Conservation (phyloP, 1,139 yeast genomes). For the Debaryomyces fabryi region DNA sequence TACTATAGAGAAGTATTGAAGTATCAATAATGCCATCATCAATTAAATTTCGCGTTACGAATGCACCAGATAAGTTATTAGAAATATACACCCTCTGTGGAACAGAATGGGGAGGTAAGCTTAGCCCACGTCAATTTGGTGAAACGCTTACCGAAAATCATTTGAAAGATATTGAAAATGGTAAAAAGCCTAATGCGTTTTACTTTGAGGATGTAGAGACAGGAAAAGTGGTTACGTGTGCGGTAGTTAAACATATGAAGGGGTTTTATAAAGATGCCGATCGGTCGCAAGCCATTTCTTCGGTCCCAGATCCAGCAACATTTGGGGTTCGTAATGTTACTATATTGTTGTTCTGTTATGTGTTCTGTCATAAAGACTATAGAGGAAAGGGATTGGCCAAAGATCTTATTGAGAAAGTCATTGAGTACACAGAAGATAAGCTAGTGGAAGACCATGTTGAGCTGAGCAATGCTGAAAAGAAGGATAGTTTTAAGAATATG, state of each 20-base stretch:
- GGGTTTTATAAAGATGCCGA: constrained; percentile 40
- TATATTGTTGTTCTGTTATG: constrained; percentile 31
- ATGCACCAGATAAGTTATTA: constrained; percentile 30
- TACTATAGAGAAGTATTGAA: constrained; percentile 13
- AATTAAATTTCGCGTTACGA: constrained; percentile 22
- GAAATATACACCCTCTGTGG: constrained; percentile 32
- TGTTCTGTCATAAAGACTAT: constrained; percentile 30
- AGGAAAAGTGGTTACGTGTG: constrained; percentile 30
- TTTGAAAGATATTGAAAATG: constrained; percentile 17
- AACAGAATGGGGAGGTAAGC: constrained; percentile 32
- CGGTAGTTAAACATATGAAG: constrained; percentile 27
- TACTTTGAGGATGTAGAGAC: constrained; percentile 31
- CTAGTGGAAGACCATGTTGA: constrained; percentile 29
- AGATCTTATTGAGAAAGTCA: constrained; percentile 29
- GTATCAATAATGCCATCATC: constrained; percentile 13
- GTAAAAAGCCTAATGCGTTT: constrained; percentile 24
- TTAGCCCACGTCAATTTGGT: constrained; percentile 32
- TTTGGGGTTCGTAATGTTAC: constrained; percentile 39
- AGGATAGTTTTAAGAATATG: constrained; percentile 37
- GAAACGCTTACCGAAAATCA: constrained; percentile 21
- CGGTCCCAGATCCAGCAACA: constrained; percentile 36
- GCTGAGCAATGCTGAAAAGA: constrained; percentile 23
- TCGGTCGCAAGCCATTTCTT: constrained; percentile 28
- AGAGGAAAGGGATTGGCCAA: constrained; percentile 37
- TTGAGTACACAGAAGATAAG: constrained; percentile 35